phyloP scores from a whole-genome alignment of 192 early-diverging fungal species.

The Linnemannia elongata region DNA sequence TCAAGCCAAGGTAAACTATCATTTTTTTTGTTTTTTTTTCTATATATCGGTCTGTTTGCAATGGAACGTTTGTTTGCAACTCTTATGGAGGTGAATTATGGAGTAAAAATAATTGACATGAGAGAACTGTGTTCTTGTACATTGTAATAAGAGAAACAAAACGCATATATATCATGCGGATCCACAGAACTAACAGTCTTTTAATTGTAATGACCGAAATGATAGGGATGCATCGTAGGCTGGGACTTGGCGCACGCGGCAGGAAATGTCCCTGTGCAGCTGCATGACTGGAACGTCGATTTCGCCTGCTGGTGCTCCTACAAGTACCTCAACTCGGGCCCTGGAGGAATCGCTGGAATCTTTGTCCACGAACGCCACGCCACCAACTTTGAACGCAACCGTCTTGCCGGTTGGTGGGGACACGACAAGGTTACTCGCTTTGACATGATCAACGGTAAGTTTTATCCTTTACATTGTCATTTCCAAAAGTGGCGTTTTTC shows the following conservation, averaged over 20 bases:
- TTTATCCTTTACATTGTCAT: neutral
- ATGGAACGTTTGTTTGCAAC: neutral
- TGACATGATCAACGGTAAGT: constrained; percentile 82
- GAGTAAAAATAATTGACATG: too few species aligned
- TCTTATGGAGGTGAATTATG: neutral
- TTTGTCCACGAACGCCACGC: constrained; percentile 92
- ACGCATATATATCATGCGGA: too few species aligned
- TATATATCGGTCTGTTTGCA: neutral
- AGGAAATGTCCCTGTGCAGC: constrained; percentile 88
- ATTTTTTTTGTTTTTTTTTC: neutral
- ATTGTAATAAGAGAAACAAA: neutral
- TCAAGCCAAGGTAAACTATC: constrained; percentile 73
- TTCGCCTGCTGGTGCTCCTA: constrained; percentile 99
- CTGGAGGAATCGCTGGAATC: constrained; percentile 92
- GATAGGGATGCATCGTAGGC: constrained; percentile 88
- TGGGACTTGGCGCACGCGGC: constrained; percentile 97
- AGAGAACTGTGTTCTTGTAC: neutral
- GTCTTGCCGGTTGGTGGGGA: constrained; percentile 95
- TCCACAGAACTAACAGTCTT: too few species aligned
- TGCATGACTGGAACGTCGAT: constrained; percentile 98
- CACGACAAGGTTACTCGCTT: constrained; percentile 87
- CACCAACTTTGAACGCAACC: constrained; percentile 63
- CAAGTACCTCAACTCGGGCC: constrained; percentile 99
- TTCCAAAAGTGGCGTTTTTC: neutral
- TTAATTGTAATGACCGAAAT: too few species aligned